Evolutionary conservation across 306 rosid species (phyloP), one percentile per base, ranked within the genome.

Genomic region (Sicyos edulis): DNA sequence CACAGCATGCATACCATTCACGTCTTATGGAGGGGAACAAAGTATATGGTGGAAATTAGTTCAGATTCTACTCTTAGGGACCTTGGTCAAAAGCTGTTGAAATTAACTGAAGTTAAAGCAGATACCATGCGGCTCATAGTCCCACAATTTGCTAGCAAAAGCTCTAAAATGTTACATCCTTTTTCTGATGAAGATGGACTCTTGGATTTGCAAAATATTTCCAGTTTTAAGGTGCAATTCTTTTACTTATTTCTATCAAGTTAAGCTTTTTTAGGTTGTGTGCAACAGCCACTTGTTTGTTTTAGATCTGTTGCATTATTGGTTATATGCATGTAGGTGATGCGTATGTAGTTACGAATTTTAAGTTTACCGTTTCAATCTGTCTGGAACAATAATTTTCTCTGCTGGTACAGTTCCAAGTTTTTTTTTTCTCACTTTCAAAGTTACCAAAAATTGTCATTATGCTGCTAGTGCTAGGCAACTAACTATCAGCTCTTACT

Each of bases 81-180:
- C 65, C 89, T 93, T 19, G 97, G 96, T 72, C 76, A 86, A 32
- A 82, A 93, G 65, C 81, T 91, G 78, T 91, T 79, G 57, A 83
- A 80, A 58, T 73, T 87, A 52, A 87, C 95, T 1, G 60, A 82
- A 76, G 81, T 91, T 63, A 86, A 86, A 80, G 85, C 83, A 73
- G 95, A 88, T 80, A 93, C 99, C 11, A 86, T 93, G 96, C 79
- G 88, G 63, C 60, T 93, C 66, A 91, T 93, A 80, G 85, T 93
- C 82, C 95, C 95, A 54, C 78, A 75, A 75, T 58, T 62, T 74
- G 78, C 80, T 1, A 74, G 84, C 71, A 87, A 71, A 80, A 69
- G 83, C 70, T 90, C 97, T 4, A 86, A 81, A 75, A 77, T 93
- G 76, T 67, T 93, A 40, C 77, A 81, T 67, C 99, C 99, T 44